Base-by-base conservation (phyloP, 2,329 filamentous ascomycete species). In the Tricladium varicosporioides region DNA sequence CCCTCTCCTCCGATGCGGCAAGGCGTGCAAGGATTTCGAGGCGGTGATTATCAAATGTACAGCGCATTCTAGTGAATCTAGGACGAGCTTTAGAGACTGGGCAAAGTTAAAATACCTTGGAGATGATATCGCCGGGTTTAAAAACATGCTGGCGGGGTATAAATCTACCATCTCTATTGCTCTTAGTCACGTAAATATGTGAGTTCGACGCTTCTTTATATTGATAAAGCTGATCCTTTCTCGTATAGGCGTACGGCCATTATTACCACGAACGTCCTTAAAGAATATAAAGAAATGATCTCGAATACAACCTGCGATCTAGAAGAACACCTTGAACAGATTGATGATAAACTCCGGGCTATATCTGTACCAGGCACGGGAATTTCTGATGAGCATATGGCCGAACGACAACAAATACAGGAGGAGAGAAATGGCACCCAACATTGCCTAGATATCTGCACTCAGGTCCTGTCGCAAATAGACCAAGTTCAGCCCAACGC, bases 71-170 rank as follows among this genome's bases (percentile, higher is more conserved):
- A 65, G 58, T 36, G 67, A 60, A 43, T 61, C 61, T 53, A 67
- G 69, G 53, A 67, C 69, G 14, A 78, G 73, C 62, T 76, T 78
- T 59, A 71, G 73, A 22, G 75, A 76, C 58, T 78, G 73, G 76
- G 71, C 73, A 14, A 74, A 69, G 64, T 58, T 78, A 44, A 72
- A 62, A 55, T 78, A 77, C 54, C 73, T 76, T 69, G 74, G 72
- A n/a, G 70, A 75, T 47, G 70, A 76, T 60, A 74, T 78, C 36
- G 69, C 72, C 59, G 70, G 68, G 48, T 78, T 78, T 52, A 70
- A 69, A 44, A 62, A 70, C 19, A 63, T 74, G 49, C 59, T 79
- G 31, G 70, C 73, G 19, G 69, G 70, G 33, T 78, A 77, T 57
- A 76, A 75, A 60, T 64, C 70, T 53, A 75, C 72, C 16, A 74